Evolutionary conservation across 305 asterid genomes (phyloP).

Genomic region (Fraxinus albicans): DNA sequence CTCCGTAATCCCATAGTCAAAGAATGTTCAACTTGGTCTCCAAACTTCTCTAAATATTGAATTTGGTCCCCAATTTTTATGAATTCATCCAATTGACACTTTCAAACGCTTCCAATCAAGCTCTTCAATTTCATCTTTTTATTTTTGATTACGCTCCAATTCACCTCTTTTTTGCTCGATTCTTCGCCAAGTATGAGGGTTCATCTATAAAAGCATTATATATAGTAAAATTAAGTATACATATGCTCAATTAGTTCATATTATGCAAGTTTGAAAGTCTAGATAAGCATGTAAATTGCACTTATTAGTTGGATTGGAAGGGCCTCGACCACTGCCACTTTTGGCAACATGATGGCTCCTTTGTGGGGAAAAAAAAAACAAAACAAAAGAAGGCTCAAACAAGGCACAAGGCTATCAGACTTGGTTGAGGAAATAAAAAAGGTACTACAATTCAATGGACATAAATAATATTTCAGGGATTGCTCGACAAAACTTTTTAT

Average conservation of each 20-base stretch:
- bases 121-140: not conserved
- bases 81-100: not conserved
- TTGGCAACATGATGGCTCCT: not conserved
- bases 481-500: not conserved
- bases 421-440: not conserved
- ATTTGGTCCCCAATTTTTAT: not conserved
- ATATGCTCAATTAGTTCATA: not conserved
- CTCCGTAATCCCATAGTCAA: no score
- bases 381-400: not conserved
- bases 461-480: not conserved
- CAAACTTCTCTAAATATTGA: not conserved
- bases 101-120: not conserved
- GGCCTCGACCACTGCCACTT: not conserved
- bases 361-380: not conserved
- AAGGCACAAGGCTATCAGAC: not conserved
- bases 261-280: no score
- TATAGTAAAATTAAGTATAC: not conserved
- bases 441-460: not conserved
- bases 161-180: not conserved
- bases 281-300: no score
- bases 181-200: not conserved
- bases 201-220: not conserved
- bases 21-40: not conserved
- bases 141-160: no score
- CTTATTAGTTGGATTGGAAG: not conserved